Base-by-base conservation (phyloP, 306 rosid genomes). In the Crataegus laevigata region DNA sequence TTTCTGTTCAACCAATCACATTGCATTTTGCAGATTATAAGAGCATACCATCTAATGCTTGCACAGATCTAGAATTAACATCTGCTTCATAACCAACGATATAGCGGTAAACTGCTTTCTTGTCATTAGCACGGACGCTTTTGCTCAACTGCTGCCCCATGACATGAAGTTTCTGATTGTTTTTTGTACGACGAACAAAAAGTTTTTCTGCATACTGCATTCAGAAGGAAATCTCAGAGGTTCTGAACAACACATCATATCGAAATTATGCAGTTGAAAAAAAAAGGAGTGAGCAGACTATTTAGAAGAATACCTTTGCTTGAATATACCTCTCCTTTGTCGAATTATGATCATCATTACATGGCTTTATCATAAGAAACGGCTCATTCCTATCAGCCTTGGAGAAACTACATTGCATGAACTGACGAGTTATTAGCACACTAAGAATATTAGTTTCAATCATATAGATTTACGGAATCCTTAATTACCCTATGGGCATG, bases 131-230 rank as follows among this genome's bases (percentile, higher is more conserved):
- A 52, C 68, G 70, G 63, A 91, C 84, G 52, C 97, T 80, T 82
- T 84, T 88, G 88, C 83, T 81, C 80, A 88, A 50, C 76, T 80
- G 80, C 68, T 88, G 83, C 60, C 81, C 86, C 51, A 77, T 75
- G 58, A 85, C 59, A 69, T 51, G 87, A 47, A 79, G 72, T 32
- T 68, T 59, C 38, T 80, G 29, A 51, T 52, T 74, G 54, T 79
- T 54, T 71, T 68, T 82, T 26, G 79, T 72, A 69, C 62, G 88
- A 74, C 80, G 77, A 71, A 89, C 73, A 68, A 88, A 91, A 26
- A 70, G 75, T 74, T 89, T 91, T 79, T 91, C 88, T 21, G 78
- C 76, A 83, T 91, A 91, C 97, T 91, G 94, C 84, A 89, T 67
- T 74, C 36, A 78, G 65, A 70, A 64, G 73, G 79, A 71, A 73